Evolutionary conservation across 768 basidiomycete species (phyloP), one percentile per base, ranked within the genome.

Genomic region (Pisolithus sp.): DNA sequence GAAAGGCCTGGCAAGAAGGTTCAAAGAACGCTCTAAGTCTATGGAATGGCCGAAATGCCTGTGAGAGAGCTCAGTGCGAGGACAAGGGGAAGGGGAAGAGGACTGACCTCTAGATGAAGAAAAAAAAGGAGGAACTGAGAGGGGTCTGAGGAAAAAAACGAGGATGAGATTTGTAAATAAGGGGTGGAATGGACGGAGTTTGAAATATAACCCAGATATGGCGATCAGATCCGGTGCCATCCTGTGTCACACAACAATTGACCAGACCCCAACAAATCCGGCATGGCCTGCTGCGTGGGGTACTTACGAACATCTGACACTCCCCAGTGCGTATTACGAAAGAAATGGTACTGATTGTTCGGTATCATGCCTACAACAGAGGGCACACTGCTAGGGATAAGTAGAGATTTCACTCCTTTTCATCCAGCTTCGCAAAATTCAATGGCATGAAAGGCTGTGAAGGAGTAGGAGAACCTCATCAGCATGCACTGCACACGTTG

Each of bases 11-110:
- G 34, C 34, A 13, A 34, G 75, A 80, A 77, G 74, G 75, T 73
- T 79, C 78, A 80, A 74, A 73, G 74, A 71, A 80, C 73, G 77
- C 75, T 86, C 81, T 86, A 88, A 69, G 64, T 76, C 73, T 78
- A 75, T 57, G 58, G 57, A 34, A 57, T 59, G 70, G 74, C 72
- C 57, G 62, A 57, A 34, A 59, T 62, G 71, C 75, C 75, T 74
- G 42, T 1, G 28, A 41, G 34, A 36, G 23, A 18, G 28, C 41
- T 46, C 48, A 57, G 26, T 28, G 17, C 55, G 36, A 60, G 53
- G 45, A 47, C 28, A 45, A 15, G 28, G 36, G n/a, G 4, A 13
- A 39, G 46, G 30, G 28, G 23, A 28, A 24, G 54, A 36, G 50
- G 36, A 56, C 66, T 7, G 44, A 70, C 67, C 68, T 65, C 65